phyloP scores from a whole-genome alignment of 805 yeast genomes.

The Pichia scutulata region DNA sequence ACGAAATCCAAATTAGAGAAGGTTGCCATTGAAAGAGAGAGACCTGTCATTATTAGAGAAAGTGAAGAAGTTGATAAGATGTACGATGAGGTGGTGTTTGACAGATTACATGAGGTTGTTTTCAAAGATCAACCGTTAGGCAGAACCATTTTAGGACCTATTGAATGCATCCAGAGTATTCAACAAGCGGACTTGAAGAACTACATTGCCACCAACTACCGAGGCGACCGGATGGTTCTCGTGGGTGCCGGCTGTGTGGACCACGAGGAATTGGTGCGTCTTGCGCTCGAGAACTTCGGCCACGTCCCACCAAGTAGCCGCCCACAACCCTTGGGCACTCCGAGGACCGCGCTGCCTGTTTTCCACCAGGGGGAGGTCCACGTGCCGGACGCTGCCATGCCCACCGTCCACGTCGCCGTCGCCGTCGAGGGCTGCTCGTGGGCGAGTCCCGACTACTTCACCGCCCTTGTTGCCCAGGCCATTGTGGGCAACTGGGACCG shows the following conservation, averaged over 20 bases:
- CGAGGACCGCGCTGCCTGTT: slow-evolving; percentile 64
- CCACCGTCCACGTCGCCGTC: slow-evolving; percentile 84
- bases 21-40: slow-evolving; percentile 85
- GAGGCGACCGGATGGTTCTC: slow-evolving; percentile 96
- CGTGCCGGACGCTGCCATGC: slow-evolving; percentile 73
- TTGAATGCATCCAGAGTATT: slow-evolving; percentile 77
- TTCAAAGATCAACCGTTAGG: slow-evolving; percentile 90
- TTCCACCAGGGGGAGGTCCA: slow-evolving; percentile 84
- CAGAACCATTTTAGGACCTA: slow-evolving; percentile 92
- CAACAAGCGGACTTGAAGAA: slow-evolving; percentile 65
- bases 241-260: slow-evolving; percentile 94
- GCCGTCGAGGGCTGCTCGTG: slow-evolving; percentile 98
- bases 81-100: slow-evolving; percentile 98
- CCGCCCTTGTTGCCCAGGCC: slow-evolving; percentile 93
- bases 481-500: slow-evolving; percentile 97
- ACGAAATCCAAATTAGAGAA: slow-evolving; percentile 79
- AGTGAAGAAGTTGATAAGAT: slow-evolving; percentile 96
- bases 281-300: slow-evolving; percentile 73
- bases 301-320: slow-evolving; percentile 48
- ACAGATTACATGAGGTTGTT: slow-evolving; percentile 89
- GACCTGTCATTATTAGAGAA: slow-evolving; percentile 94
- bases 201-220: slow-evolving; percentile 80
- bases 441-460: slow-evolving; percentile 92
- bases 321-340: slow-evolving; percentile 66
- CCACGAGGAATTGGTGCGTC: slow-evolving; percentile 71